phyloP scores from a whole-genome alignment of 2,329 filamentous ascomycete species.

The Xylaria digitata region DNA sequence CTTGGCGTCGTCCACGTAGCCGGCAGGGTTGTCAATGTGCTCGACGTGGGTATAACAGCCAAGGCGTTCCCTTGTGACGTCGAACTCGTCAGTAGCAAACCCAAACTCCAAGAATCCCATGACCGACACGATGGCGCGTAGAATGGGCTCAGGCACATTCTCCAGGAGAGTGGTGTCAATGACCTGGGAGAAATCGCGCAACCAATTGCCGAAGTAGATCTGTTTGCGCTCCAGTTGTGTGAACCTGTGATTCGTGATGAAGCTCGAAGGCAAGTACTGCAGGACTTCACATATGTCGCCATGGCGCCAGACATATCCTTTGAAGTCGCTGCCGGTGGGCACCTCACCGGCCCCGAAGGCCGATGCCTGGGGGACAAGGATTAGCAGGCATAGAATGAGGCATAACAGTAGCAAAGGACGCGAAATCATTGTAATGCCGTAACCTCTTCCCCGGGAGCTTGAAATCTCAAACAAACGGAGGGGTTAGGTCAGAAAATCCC shows the following conservation, averaged over 20 bases:
- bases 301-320: constrained; percentile 56
- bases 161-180: constrained; percentile 65
- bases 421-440: constrained; percentile 29
- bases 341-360: constrained; percentile 56
- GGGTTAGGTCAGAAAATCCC: constrained; percentile 2
- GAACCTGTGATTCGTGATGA: constrained; percentile 54
- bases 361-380: constrained; percentile 48
- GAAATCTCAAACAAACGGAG: background rate
- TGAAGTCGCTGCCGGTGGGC: constrained; percentile 53
- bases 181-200: constrained; percentile 64
- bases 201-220: constrained; percentile 59
- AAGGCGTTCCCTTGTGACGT: constrained; percentile 64
- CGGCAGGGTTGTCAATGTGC: constrained; percentile 63
- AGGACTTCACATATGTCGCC: constrained; percentile 55
- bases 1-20: constrained; percentile 47
- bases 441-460: background rate
- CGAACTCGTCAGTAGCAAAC: constrained; percentile 67
- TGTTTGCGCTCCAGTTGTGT: constrained; percentile 54
- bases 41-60: constrained; percentile 63
- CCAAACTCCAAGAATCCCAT: constrained; percentile 67
- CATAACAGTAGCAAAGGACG: constrained; percentile 27
- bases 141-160: constrained; percentile 63
- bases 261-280: constrained; percentile 52
- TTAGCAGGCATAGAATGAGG: constrained; percentile 51
- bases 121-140: constrained; percentile 65